Percentiles rank a stretch among this genome's conserved stretches.
Evolutionary conservation across 2,329 filamentous ascomycete species (phyloP).

Genomic region (Arthrobotrys iridis): DNA sequence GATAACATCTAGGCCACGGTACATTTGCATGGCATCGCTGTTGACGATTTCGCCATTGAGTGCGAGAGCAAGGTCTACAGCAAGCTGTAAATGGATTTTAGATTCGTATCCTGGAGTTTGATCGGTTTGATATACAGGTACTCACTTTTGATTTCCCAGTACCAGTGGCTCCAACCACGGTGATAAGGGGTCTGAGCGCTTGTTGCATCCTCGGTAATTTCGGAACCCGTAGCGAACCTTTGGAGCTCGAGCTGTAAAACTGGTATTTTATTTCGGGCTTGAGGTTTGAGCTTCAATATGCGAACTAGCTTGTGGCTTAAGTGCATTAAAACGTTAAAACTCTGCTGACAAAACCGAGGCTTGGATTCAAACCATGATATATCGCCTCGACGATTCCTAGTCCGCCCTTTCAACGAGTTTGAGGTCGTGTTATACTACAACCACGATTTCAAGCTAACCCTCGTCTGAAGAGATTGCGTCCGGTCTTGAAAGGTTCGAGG

Average conservation of each 20-base stretch:
- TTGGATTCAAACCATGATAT: not conserved
- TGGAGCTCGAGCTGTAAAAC: not conserved
- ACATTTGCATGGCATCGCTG: constrained; percentile 97
- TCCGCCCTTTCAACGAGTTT: not conserved
- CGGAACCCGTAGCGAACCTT: not conserved
- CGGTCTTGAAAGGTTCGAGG: not conserved
- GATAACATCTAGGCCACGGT: constrained; percentile 87
- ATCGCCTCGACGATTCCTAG: not conserved
- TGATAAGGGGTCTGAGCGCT: constrained; percentile 71
- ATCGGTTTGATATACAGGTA: not conserved
- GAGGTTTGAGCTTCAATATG: constrained; percentile 10
- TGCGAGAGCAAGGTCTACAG: constrained; percentile 82
- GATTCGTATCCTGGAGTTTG: not conserved
- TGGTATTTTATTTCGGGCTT: not conserved
- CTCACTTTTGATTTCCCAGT: constrained; percentile 90
- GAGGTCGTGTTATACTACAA: too few species aligned
- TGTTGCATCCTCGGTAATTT: constrained; percentile 38
- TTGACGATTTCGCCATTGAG: constrained; percentile 97
- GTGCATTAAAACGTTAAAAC: constrained; percentile 12
- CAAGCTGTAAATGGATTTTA: constrained; percentile 69
- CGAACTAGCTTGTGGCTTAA: not conserved
- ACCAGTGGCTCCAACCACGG: constrained; percentile 87
- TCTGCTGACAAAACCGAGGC: constrained; percentile 9
- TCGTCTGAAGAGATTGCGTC: not conserved
- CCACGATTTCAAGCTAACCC: too few species aligned